Percentiles rank a stretch among this genome's conserved stretches.
These are phyloP conservation scores for Paramecium biaurelia DNA, from an alignment of 73 alveolate genomes.

Conservation along the genomic window DNA sequence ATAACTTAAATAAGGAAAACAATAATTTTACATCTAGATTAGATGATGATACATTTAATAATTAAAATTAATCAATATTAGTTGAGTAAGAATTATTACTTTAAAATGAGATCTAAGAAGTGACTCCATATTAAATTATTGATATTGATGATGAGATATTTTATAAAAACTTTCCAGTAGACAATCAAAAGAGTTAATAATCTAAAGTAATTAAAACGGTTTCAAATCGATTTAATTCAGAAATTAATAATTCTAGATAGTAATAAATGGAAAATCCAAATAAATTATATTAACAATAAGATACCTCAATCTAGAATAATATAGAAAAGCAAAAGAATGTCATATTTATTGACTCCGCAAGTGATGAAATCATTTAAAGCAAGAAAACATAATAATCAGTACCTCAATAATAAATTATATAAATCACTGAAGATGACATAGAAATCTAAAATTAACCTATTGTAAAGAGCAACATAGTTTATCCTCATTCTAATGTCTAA, in stretches of 20 bases:
- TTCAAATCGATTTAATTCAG: background rate
- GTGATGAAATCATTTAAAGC: background rate
- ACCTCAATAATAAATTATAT: background rate
- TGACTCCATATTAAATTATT: background rate
- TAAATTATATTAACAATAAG: background rate
- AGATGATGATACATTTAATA: background rate
- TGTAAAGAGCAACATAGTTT: background rate
- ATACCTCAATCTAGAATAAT: background rate
- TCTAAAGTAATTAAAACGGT: background rate
- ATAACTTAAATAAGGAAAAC: background rate
- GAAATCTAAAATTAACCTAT: background rate
- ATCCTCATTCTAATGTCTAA: background rate
- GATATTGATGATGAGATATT: background rate
- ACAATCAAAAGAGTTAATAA: background rate
- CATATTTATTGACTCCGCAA: background rate
- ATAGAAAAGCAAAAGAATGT: background rate
- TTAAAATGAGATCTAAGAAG: background rate
- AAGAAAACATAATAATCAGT: background rate
- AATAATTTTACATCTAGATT: background rate
- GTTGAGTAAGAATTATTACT: background rate
- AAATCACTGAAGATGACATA: background rate
- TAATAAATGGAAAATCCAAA: background rate
- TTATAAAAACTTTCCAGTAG: background rate
- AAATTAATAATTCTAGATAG: background rate
- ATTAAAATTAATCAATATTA: background rate